These are phyloP conservation scores for Thuja plicata DNA, from an alignment of 83 land plant species.

Conservation along the genomic window DNA sequence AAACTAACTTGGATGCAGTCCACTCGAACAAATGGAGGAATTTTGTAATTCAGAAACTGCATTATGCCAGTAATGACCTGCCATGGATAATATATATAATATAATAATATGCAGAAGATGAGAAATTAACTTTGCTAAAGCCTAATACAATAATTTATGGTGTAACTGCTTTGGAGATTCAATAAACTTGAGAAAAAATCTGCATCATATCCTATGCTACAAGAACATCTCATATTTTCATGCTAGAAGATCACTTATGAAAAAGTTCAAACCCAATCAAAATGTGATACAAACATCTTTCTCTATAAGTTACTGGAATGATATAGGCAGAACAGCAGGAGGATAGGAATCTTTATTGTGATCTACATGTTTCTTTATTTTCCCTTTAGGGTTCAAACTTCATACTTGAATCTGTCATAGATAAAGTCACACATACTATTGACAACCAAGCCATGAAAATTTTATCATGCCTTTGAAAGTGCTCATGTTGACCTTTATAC, in stretches of 20 bases:
- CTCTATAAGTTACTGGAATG: not conserved
- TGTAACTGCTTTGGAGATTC: not conserved
- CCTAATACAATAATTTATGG: not conserved
- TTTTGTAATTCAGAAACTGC: slow-evolving; percentile 48
- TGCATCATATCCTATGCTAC: not conserved
- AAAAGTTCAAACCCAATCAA: not conserved
- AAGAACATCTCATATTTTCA: not conserved
- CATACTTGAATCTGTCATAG: not conserved
- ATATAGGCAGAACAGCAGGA: not conserved
- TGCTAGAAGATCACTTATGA: not conserved
- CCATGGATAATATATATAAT: not conserved
- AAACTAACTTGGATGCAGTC: slow-evolving; percentile 67
- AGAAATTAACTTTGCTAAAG: not conserved
- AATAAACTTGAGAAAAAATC: not conserved
- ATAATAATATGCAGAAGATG: not conserved
- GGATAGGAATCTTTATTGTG: not conserved
- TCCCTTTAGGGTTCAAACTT: not conserved
- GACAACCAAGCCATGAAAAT: no score
- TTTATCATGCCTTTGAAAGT: no score
- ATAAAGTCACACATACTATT: not conserved
- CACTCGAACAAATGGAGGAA: slow-evolving; percentile 85
- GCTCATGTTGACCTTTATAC: no score
- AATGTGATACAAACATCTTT: not conserved
- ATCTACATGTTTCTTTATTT: not conserved
- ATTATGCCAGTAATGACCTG: slow-evolving; percentile 91